Conservation (phyloP, 1,284 basidiomycete species). For the Ustilago tritici region DNA sequence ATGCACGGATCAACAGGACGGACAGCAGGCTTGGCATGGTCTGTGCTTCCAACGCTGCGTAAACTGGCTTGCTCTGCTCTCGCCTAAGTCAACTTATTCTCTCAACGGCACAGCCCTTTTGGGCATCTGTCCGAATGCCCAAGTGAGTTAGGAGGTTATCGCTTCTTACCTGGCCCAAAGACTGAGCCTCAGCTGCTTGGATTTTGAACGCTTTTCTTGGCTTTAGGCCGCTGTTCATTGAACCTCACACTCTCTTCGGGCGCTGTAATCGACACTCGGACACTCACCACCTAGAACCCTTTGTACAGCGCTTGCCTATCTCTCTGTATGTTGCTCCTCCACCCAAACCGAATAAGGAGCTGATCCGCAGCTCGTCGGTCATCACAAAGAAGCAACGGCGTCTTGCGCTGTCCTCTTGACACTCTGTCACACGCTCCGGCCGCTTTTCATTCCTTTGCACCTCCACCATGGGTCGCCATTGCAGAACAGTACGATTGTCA, state of each 20-base stretch:
- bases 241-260: not conserved
- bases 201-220: no score
- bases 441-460: not conserved
- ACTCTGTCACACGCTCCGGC: not conserved
- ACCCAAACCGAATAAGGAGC: not conserved
- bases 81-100: no score
- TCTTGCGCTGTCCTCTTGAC: not conserved
- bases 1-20: constrained; percentile 7
- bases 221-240: no score
- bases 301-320: not conserved
- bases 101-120: no score
- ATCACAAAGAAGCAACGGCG: constrained; percentile 1
- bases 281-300: not conserved
- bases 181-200: no score
- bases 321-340: not conserved
- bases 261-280: no score
- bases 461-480: not conserved
- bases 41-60: no score
- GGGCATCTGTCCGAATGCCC: no score
- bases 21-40: not conserved
- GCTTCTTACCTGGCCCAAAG: no score
- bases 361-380: constrained; percentile 4
- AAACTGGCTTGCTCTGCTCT: no score
- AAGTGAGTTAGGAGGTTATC: no score
- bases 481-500: not conserved